Evolutionary conservation across 2,329 filamentous ascomycete species (phyloP), one percentile per base, ranked within the genome.

Genomic region (Westerdykella ornata): DNA sequence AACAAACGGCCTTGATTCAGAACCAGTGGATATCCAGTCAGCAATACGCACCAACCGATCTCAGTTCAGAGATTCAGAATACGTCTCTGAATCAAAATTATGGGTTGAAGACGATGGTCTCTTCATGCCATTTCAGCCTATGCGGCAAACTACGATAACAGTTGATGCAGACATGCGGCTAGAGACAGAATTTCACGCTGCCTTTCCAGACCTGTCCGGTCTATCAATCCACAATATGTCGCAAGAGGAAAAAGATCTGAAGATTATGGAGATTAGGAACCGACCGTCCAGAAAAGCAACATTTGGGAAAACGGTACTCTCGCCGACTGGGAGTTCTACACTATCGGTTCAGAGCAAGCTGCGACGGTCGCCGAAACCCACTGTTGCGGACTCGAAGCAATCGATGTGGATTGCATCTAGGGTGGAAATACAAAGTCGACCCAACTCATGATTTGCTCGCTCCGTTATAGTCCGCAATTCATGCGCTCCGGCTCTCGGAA

Each of bases 211-310:
- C 29, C 35, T 18, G 15, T 20, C 8, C 11, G 34, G 33, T 35
- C 31, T 39, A 3, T 44, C 48, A 3, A 45, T 51, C 3, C 47
- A 54, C 29, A 41, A 32, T 11, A 56, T 58, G 56, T 54, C 48
- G 0, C 18, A 46, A 20, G 40, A 37, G n/a, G 50, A 58, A 8
- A 60, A 45, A 15, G 37, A 44, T 14, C 20, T 22, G 13, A 60
- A 56, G 36, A 53, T 58, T 22, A 43, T 39, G 22, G 49, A 57
- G 31, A 62, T 60, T 40, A 49, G 47, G 44, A 39, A 44, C 12
- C 57, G 68, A 1, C 63, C 63, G 3, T 60, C 56, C 1, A 56
- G 65, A 26, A 71, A 70, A 44, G 47, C 56, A 12, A 45, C 45
- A 7, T 56, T 56, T 18, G 50, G 52, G 9, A 46, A 48, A 20